phyloP scores from a whole-genome alignment of 1,284 basidiomycete genomes.

The Tylopilus sp. region DNA sequence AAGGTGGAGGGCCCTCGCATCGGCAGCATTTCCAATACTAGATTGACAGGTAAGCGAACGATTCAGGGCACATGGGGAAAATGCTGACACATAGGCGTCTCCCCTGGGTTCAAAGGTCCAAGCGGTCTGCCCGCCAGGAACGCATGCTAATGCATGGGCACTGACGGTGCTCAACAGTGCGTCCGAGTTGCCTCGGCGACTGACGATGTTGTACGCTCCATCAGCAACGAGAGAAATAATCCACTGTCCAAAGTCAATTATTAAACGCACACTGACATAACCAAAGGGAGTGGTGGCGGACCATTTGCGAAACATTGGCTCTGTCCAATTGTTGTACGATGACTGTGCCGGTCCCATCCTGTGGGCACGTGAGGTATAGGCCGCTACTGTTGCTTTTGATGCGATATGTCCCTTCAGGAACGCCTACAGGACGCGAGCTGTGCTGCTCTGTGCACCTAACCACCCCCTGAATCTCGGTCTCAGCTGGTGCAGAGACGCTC shows the following conservation, averaged over 20 bases:
- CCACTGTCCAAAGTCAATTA: background rate
- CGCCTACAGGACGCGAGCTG: background rate
- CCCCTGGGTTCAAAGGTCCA: too few relatives aligned
- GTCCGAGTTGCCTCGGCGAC: background rate
- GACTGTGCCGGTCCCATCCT: too few relatives aligned
- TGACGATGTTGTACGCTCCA: background rate
- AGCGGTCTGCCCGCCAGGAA: too few relatives aligned
- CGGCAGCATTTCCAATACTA: background rate
- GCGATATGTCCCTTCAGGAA: background rate
- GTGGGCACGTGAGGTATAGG: background rate
- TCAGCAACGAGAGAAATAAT: background rate
- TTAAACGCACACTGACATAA: background rate
- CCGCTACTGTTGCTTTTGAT: background rate
- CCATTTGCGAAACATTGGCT: background rate
- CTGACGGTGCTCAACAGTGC: background rate
- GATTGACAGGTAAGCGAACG: background rate
- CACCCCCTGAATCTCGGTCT: background rate
- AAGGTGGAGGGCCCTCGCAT: background rate
- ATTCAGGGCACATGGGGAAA: background rate
- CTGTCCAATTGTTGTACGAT: background rate
- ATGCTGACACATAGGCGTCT: background rate
- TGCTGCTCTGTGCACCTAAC: background rate
- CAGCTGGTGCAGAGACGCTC: background rate
- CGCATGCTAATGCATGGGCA: too few relatives aligned
- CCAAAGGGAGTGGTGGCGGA: background rate